Conservation (phyloP, 2,329 filamentous ascomycete species). For the Biscogniauxia sp. region DNA sequence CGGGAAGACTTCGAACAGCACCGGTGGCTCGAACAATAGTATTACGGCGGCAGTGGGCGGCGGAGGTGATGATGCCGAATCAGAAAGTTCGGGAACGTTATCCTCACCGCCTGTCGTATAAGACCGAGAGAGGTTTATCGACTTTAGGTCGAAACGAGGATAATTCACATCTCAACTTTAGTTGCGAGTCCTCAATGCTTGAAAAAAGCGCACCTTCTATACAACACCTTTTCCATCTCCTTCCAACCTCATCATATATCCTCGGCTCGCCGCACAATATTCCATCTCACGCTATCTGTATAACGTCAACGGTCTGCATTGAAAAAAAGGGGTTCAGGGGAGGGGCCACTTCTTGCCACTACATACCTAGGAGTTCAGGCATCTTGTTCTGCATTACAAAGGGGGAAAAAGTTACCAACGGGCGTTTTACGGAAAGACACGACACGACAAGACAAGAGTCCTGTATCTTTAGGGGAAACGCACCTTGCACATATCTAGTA, state of each 20-base stretch:
- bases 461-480: slow-evolving; percentile 21
- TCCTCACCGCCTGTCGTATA: slow-evolving; percentile 49
- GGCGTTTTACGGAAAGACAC: slow-evolving; percentile 7
- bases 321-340: slow-evolving; percentile 20
- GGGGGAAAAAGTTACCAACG: slow-evolving; percentile 20
- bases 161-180: not conserved
- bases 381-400: slow-evolving; percentile 23
- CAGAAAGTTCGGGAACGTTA: slow-evolving; percentile 55
- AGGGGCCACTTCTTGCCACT: slow-evolving; percentile 12
- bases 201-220: not conserved
- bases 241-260: not conserved
- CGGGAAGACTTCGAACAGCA: slow-evolving; percentile 36
- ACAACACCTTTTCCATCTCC: not conserved
- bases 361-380: slow-evolving; percentile 13
- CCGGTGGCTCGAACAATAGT: not conserved
- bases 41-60: slow-evolving; percentile 8
- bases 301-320: slow-evolving; percentile 27
- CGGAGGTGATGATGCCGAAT: slow-evolving; percentile 44
- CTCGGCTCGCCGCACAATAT: slow-evolving; percentile 7
- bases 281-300: slow-evolving; percentile 20
- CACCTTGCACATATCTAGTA: slow-evolving; percentile 25
- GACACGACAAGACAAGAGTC: not conserved
- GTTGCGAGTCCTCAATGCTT: not conserved
- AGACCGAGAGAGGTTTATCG: slow-evolving; percentile 2
- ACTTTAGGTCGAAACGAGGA: slow-evolving; percentile 5